phyloP scores from a whole-genome alignment of 352 stramenopile species.

The Globisporangium takayamanum region DNA sequence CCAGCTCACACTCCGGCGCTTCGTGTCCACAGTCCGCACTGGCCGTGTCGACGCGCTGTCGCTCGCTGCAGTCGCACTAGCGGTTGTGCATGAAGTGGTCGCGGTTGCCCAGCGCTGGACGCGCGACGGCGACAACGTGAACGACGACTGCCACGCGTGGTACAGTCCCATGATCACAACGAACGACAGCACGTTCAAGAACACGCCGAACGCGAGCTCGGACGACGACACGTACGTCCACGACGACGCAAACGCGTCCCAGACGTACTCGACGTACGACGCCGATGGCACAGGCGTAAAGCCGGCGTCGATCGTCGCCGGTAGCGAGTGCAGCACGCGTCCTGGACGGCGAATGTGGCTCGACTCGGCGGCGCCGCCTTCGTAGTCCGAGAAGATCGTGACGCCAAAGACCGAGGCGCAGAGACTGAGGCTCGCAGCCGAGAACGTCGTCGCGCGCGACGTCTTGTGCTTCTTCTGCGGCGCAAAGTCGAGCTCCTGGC shows the following conservation, averaged over 20 bases:
- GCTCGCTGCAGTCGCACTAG: neutral
- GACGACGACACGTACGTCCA: constrained; percentile 53
- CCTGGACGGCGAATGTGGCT: constrained; percentile 45
- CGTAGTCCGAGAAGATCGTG: constrained; percentile 57
- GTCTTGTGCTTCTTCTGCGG: constrained; percentile 30
- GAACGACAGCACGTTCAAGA: constrained; percentile 70
- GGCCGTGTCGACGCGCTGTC: neutral
- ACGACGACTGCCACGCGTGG: constrained; percentile 42
- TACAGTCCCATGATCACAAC: constrained; percentile 58
- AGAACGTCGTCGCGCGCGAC: constrained; percentile 37
- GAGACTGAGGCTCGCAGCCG: constrained; percentile 51
- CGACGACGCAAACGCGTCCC: constrained; percentile 28
- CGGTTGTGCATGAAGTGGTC: neutral
- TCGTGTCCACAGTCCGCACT: neutral
- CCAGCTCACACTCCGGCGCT: constrained; percentile 13
- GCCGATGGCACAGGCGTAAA: constrained; percentile 26
- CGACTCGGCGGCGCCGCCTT: constrained; percentile 25
- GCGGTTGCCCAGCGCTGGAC: neutral
- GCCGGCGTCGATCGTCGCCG: constrained; percentile 18
- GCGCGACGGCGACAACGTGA: constrained; percentile 1
- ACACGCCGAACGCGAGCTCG: constrained; percentile 53
- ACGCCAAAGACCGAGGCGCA: constrained; percentile 77
- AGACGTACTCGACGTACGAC: constrained; percentile 26
- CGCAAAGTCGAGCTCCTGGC: constrained; percentile 16
- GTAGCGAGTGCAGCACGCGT: constrained; percentile 56